A percentile compares a stretch with the other conserved stretches of the same genome.
Evolutionary conservation across 106 monocot species (phyloP).

Genomic region (Apostasia ramifera): DNA sequence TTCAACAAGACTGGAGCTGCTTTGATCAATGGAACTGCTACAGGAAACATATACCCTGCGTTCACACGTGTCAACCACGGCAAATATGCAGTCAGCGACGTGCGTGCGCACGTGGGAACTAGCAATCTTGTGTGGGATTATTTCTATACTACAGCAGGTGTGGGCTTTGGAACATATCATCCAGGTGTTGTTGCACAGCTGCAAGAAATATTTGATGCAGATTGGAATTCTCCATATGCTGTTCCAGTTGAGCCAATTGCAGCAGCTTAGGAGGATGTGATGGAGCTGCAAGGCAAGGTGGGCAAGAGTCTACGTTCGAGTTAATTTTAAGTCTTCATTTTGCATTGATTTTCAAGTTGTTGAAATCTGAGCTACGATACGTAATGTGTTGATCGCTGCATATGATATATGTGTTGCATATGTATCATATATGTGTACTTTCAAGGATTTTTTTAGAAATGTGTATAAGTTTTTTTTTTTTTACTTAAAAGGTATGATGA

Average conservation of each 20-base stretch:
- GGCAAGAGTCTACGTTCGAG: neutral
- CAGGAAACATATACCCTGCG: conserved; percentile 72
- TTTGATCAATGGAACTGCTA: conserved; percentile 24
- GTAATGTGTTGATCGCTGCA: too few relatives aligned
- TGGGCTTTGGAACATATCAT: conserved; percentile 61
- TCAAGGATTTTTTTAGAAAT: too few relatives aligned
- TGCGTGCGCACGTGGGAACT: conserved; percentile 84
- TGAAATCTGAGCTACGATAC: too few relatives aligned
- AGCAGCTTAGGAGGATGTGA: neutral
- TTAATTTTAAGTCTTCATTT: too few relatives aligned
- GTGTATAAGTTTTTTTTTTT: too few relatives aligned
- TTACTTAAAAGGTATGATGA: too few relatives aligned
- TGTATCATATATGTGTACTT: too few relatives aligned
- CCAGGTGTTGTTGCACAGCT: conserved; percentile 53
- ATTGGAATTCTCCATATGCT: conserved; percentile 87
- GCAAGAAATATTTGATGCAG: conserved; percentile 81
- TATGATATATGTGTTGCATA: too few relatives aligned
- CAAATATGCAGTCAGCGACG: conserved; percentile 83
- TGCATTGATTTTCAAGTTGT: too few relatives aligned
- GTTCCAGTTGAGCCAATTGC: conserved; percentile 40
- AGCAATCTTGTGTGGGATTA: conserved; percentile 98
- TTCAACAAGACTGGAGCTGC: conserved; percentile 68
- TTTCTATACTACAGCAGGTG: conserved; percentile 84
- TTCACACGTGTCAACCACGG: conserved; percentile 86
- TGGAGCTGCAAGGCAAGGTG: neutral